Evolutionary conservation across 768 basidiomycete species (phyloP).

Genomic region (Stropharia rugosoannulata): DNA sequence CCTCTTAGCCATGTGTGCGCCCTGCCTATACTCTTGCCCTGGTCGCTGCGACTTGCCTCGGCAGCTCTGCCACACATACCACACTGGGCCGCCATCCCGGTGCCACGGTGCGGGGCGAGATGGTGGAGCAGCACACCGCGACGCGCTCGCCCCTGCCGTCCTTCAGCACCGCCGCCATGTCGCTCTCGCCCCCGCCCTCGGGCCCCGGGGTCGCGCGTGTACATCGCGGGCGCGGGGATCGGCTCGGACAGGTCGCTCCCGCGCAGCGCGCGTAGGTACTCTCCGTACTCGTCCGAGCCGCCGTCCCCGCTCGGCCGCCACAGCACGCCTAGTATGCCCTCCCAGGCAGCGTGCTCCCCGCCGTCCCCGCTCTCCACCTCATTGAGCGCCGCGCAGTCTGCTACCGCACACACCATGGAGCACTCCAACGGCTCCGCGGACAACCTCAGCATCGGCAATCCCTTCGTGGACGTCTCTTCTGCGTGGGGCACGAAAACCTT

Average conservation of each 20-base stretch:
- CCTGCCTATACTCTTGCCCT: too few species aligned
- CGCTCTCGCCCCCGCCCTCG: too few species aligned
- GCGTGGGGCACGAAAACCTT: slow-evolving; percentile 24
- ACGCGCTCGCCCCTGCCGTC: too few species aligned
- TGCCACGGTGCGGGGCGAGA: too few species aligned
- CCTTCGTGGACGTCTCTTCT: slow-evolving; percentile 16
- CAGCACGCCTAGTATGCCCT: slow-evolving; percentile 26
- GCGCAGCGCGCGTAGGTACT: slow-evolving; percentile 6
- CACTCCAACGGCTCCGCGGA: slow-evolving; percentile 10
- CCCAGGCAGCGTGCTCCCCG: slow-evolving; percentile 28
- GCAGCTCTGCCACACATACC: slow-evolving; percentile 12
- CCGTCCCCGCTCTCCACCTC: slow-evolving; percentile 26
- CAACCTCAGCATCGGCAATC: slow-evolving; percentile 20
- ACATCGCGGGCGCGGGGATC: too few species aligned
- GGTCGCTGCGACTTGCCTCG: slow-evolving; percentile 45
- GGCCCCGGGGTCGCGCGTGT: too few species aligned
- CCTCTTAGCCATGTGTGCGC: too few species aligned
- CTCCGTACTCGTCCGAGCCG: slow-evolving; percentile 20
- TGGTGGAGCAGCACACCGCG: too few species aligned
- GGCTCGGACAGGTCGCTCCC: too few species aligned
- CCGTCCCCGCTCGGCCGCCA: slow-evolving; percentile 17
- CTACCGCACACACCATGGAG: slow-evolving; percentile 6
- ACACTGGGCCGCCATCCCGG: background rate
- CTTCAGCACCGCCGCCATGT: too few species aligned
- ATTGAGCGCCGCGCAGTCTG: slow-evolving; percentile 9